A percentile compares a stretch with the other conserved stretches of the same genome.
phyloP scores from a whole-genome alignment of 139 green algal species.

The Coelastrella sp. region DNA sequence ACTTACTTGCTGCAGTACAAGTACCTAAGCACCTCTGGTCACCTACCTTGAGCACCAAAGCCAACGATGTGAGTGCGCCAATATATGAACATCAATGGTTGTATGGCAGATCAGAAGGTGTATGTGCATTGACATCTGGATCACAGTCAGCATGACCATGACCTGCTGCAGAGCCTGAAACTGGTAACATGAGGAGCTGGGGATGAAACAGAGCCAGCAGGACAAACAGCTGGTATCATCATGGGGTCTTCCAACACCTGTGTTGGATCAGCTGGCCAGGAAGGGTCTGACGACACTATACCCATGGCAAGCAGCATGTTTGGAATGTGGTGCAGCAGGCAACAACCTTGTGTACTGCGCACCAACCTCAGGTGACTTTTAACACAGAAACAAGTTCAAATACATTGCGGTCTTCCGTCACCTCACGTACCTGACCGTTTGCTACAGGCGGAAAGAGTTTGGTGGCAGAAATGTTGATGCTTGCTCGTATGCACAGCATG shows the following conservation, averaged over 20 bases:
- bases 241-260: slow-evolving; percentile 24
- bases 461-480: slow-evolving; percentile 82
- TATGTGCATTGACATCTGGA: too few species aligned
- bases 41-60: too few species aligned
- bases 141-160: too few species aligned
- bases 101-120: too few species aligned
- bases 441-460: slow-evolving; percentile 75
- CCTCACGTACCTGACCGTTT: background rate
- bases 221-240: background rate
- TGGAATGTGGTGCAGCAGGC: slow-evolving; percentile 72
- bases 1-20: too few species aligned
- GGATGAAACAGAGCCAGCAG: background rate
- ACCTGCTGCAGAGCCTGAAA: too few species aligned
- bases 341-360: slow-evolving; percentile 88
- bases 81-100: too few species aligned
- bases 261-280: slow-evolving; percentile 7
- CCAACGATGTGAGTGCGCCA: too few species aligned
- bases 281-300: slow-evolving; percentile 45
- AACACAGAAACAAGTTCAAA: too few species aligned
- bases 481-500: slow-evolving; percentile 64
- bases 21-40: too few species aligned
- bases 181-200: too few species aligned
- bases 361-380: slow-evolving; percentile 71
- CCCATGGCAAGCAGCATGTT: slow-evolving; percentile 68
- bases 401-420: background rate